Base-by-base conservation (phyloP, 2,329 filamentous ascomycete genomes). In the Aspergillus sp. region DNA sequence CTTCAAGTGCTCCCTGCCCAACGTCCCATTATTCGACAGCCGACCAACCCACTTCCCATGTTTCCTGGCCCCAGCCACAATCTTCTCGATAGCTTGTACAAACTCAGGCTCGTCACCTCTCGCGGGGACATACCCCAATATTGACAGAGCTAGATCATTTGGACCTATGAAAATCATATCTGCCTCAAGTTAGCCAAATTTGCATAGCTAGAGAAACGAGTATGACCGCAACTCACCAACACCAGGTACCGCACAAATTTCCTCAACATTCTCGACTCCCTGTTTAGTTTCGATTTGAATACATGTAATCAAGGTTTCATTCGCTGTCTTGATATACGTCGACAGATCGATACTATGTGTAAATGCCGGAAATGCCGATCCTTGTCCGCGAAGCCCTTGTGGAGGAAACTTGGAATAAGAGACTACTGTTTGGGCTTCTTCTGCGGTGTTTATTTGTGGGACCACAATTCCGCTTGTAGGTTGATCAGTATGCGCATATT, bases 401-500 rank as follows among this genome's bases (percentile, higher is more conserved):
- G 70, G 71, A 5, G 71, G 71, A 49, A 71, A 75, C 54, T 74
- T 73, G 27, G 67, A 59, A 10, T 38, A 51, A 3, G 64, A 55
- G 1, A 74, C 68, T 13, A 73, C 61, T 15, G 62, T 55, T n/a
- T 56, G 39, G 8, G 67, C 69, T 47, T 71, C 84, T 19, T 82
- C 81, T 2, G 86, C 83, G 0, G 82, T 82, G 62, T 86, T 84
- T 64, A 73, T 68, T 56, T 70, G 67, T 2, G 68, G 70, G 0
- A 72, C 67, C 8, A 91, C 83, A 82, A 88, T 90, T 38, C 70
- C 68, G 68, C 58, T 57, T 13, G 21, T n/a, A 23, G 1, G 6
- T 1, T 10, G 0, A 21, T 59, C 8, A 59, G 21, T 42, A 44
- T 30, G 8, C 3, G 32, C 8, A 8, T 15, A n/a, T 17, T n/a